Evolutionary conservation across 129 eudicot species (phyloP), one percentile per base, ranked within the genome.

Genomic region (Artemisia annua): DNA sequence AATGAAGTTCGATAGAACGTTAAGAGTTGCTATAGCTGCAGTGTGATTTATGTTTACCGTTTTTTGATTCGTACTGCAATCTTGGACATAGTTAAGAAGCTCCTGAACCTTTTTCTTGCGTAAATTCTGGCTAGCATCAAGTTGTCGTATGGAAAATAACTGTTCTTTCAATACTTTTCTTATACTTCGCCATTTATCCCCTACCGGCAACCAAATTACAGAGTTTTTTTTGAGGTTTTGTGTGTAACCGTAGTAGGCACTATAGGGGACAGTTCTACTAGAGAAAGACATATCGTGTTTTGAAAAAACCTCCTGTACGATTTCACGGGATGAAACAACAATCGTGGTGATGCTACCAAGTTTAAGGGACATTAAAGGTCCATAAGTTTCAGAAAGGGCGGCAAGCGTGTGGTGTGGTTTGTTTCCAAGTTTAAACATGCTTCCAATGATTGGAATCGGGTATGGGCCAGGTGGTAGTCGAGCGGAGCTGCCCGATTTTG

Each of bases 291-390:
- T 10, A 15, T 78, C 82, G 7, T 78, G 77, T n/a, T 78, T 78
- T 28, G 52, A 48, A 48, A 87, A 69, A 30, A 82, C 67, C 56
- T 71, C 81, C 77, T 71, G 67, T 5, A 83, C 89, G 6, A 72
- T 22, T 60, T 76, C 75, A 0, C 73, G 72, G 0, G 93, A 87
- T 0, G 93, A 82, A 4, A 84, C 75, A 44, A 87, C 83, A 1
- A 82, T 46, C 13, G 79, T 76, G 24, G 80, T 77, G n/a, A 54
- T 70, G 68, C 55, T 69, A 1, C 93, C 93, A 1, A 84, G 82
- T 22, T 78, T 82, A 6, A 87, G 82, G 3, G 77, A 54, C 85
- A 87, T 87, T 1, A 87, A 2, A 1, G 89, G 87, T 10, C 93
- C 93, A 22, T 87, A 79, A 0, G 65, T 82, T 66, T 62, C 64